phyloP scores from a whole-genome alignment of 2,329 filamentous ascomycete species.

The Alternaria sp. region DNA sequence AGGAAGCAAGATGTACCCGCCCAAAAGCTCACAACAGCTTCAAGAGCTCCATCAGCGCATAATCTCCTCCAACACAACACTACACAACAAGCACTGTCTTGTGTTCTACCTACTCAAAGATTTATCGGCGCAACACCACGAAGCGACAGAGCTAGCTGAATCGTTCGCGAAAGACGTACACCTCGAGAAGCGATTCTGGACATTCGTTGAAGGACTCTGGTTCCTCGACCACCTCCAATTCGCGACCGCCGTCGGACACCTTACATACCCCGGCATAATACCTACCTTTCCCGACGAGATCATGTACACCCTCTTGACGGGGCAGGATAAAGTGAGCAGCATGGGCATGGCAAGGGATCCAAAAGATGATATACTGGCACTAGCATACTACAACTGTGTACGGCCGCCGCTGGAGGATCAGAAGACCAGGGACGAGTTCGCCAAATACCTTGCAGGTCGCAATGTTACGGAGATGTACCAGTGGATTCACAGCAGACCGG shows the following conservation, averaged over 20 bases:
- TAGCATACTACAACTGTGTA: slow-evolving; percentile 80
- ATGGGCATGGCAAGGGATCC: slow-evolving; percentile 38
- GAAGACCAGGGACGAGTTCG: slow-evolving; percentile 69
- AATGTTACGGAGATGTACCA: slow-evolving; percentile 76
- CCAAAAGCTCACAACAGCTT: slow-evolving; percentile 71
- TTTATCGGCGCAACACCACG: slow-evolving; percentile 59
- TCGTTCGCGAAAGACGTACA: slow-evolving; percentile 68
- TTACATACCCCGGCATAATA: slow-evolving; percentile 79
- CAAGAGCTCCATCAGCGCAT: slow-evolving; percentile 74
- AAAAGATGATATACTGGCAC: slow-evolving; percentile 59
- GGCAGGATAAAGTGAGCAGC: slow-evolving; percentile 24
- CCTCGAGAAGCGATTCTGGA: slow-evolving; percentile 76
- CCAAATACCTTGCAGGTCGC: slow-evolving; percentile 70
- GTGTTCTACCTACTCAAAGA: slow-evolving; percentile 86
- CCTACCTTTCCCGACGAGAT: slow-evolving; percentile 87
- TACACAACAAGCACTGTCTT: slow-evolving; percentile 81
- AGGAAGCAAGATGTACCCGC: slow-evolving; percentile 74
- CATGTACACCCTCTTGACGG: slow-evolving; percentile 68
- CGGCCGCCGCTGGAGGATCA: slow-evolving; percentile 73
- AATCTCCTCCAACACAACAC: slow-evolving; percentile 66
- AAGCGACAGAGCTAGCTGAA: slow-evolving; percentile 60
- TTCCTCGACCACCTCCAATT: slow-evolving; percentile 76
- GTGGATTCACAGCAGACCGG: slow-evolving; percentile 71
- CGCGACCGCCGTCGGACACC: slow-evolving; percentile 69
- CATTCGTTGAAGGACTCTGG: slow-evolving; percentile 84